Evolutionary conservation across 106 monocot species (phyloP).

Genomic region (Narthecium ossifragum): DNA sequence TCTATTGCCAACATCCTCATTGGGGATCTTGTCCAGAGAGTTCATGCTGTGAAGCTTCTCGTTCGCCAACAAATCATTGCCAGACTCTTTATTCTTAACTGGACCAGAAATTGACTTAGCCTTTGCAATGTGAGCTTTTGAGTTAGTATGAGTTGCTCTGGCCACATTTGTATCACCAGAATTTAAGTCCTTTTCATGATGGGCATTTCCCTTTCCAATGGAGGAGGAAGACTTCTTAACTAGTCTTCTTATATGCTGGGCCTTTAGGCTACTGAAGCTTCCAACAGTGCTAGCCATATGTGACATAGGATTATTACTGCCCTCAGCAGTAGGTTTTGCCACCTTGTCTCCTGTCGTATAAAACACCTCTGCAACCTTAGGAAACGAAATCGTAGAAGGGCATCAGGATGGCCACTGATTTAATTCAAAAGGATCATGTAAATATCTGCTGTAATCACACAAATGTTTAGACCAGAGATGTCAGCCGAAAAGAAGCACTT

Average conservation of each 20-base stretch:
- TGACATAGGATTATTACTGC: not conserved
- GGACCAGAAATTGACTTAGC: not conserved
- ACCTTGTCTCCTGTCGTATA: constrained; percentile 13
- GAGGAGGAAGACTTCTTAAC: constrained; percentile 18
- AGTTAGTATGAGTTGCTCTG: constrained; percentile 1
- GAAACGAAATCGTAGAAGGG: not conserved
- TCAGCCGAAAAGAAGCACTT: too few relatives aligned
- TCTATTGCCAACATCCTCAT: constrained; percentile 3
- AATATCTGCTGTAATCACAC: too few relatives aligned
- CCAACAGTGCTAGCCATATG: constrained; percentile 5
- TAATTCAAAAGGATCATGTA: too few relatives aligned
- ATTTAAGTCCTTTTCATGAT: not conserved
- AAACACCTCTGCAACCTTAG: constrained; percentile 11
- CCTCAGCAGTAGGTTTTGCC: not conserved
- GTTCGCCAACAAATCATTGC: not conserved
- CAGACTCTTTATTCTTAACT: not conserved
- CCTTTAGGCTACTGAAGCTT: constrained; percentile 62
- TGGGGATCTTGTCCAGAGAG: not conserved
- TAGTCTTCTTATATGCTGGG: constrained; percentile 37
- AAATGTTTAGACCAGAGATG: too few relatives aligned
- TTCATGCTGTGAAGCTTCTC: constrained; percentile 1
- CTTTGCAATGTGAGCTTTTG: not conserved
- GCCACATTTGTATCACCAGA: not conserved
- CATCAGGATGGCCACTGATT: too few relatives aligned
- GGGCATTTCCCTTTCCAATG: not conserved